Conservation (phyloP, 495 filamentous ascomycete species). For the Xylaria cubensis region DNA sequence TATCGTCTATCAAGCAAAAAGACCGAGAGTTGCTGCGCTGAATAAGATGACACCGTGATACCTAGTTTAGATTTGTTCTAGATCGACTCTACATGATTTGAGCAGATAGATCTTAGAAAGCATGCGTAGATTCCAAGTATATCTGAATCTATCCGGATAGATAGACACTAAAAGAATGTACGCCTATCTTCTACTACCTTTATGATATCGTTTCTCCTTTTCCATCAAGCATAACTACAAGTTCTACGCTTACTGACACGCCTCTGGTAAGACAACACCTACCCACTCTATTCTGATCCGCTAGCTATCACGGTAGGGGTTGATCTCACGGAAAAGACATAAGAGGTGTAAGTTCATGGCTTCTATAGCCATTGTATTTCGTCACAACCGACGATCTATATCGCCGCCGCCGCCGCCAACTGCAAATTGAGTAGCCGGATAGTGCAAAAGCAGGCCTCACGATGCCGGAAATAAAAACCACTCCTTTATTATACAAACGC, state of each 20-base stretch:
- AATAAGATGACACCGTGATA: background rate
- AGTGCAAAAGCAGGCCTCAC: background rate
- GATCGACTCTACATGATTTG: background rate
- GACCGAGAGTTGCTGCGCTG: background rate
- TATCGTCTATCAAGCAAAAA: background rate
- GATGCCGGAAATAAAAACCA: background rate
- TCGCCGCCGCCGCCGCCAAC: background rate
- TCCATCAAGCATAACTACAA: background rate
- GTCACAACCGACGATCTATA: background rate
- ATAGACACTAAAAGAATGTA: no score
- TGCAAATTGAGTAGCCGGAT: background rate
- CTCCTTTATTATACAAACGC: slow-evolving; percentile 20
- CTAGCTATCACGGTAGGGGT: background rate
- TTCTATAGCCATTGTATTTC: background rate
- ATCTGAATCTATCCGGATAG: no score
- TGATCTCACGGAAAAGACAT: background rate
- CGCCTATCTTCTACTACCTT: no score
- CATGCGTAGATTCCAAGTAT: no score
- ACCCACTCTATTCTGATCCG: background rate
- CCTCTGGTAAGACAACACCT: background rate
- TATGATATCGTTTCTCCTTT: background rate
- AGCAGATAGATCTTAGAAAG: background rate
- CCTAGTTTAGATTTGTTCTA: background rate
- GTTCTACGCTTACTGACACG: background rate
- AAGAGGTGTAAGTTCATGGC: background rate